These are phyloP conservation scores for Kwoniella sp. DNA, from an alignment of 768 basidiomycete genomes.

Conservation along the genomic window DNA sequence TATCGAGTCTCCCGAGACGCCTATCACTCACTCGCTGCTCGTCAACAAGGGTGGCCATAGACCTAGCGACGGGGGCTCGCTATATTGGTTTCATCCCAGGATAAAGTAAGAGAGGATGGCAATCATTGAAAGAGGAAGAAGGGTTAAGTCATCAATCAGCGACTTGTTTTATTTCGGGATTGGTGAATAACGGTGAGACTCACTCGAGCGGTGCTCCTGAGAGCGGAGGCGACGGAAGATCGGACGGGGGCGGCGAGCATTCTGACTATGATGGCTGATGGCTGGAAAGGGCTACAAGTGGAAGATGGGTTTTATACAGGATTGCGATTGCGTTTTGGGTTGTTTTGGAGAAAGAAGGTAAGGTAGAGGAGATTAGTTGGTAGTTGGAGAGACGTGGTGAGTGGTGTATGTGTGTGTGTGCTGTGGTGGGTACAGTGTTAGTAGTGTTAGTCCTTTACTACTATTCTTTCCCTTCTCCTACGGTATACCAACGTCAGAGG, in stretches of 20 bases:
- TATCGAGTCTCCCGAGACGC: neutral
- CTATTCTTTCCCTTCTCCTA: no score
- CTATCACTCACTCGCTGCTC: conserved; percentile 39
- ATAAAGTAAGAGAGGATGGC: no score
- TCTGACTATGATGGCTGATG: conserved; percentile 4
- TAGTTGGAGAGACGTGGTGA: conserved; percentile 7
- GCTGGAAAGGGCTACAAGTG: no score
- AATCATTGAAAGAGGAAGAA: neutral
- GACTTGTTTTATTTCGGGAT: neutral
- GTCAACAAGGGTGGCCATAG: conserved; percentile 42
- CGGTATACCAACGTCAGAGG: conserved; percentile 1
- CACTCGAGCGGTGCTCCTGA: conserved; percentile 24
- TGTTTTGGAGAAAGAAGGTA: neutral
- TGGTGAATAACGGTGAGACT: neutral
- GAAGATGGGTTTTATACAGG: neutral
- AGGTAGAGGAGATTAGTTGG: conserved; percentile 1
- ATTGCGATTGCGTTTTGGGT: neutral
- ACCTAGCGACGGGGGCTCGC: conserved; percentile 28
- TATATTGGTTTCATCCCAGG: neutral
- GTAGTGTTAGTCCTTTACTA: no score
- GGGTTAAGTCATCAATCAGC: neutral
- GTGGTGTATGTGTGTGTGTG: no score
- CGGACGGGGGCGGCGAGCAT: conserved; percentile 39
- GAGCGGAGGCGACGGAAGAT: conserved; percentile 23
- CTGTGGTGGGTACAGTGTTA: neutral